Base-by-base conservation (phyloP, 2,329 filamentous ascomycete species). In the Botryotinia globosa region DNA sequence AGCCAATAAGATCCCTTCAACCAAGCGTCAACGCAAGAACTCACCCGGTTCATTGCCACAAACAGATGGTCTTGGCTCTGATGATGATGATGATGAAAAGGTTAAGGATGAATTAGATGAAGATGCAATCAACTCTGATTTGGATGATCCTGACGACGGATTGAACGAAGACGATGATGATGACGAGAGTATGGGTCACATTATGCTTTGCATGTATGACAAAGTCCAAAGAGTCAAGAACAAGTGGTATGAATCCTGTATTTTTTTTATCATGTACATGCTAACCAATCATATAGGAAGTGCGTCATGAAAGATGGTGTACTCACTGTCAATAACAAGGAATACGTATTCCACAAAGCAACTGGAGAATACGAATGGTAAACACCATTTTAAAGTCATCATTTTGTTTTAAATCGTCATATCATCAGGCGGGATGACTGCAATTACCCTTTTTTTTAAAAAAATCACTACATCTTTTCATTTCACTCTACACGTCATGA, bases 171-270 rank as follows among this genome's bases (percentile, higher is more conserved):
- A 95, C 37, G 93, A 96, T 48, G 94, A 96, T 68, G 93, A 94
- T 22, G 94, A 97, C 74, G 94, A 97, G 61, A 89, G 90, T 51
- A 88, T 92, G 76, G 91, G 91, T 1, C 92, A 97, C 78, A 94
- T 97, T 81, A 98, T 99, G 93, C 90, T 99, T 58, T 99, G 96
- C 85, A 98, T 97, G 81, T 99, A 99, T 81, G 96, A 99, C 85
- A 99, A 99, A 85, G 96, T 99, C 16, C 95, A 98, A 84, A 89
- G 96, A 65, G 96, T 98, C 79, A 99, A 99, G 90, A 99, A 98
- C 85, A 99, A 96, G 89, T 96, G 93, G 93, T 90, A 81, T 69
- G 86, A 83, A 51, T 29, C 58, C 44, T 32, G 22, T 12, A 25
- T 22, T 29, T 34, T 34, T 29, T 62, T 18, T 4, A 56, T 48